A percentile compares a stretch with the other conserved stretches of the same genome.
Conservation (phyloP, 1,139 yeast species). For the Magnusiomyces suaveolens region DNA sequence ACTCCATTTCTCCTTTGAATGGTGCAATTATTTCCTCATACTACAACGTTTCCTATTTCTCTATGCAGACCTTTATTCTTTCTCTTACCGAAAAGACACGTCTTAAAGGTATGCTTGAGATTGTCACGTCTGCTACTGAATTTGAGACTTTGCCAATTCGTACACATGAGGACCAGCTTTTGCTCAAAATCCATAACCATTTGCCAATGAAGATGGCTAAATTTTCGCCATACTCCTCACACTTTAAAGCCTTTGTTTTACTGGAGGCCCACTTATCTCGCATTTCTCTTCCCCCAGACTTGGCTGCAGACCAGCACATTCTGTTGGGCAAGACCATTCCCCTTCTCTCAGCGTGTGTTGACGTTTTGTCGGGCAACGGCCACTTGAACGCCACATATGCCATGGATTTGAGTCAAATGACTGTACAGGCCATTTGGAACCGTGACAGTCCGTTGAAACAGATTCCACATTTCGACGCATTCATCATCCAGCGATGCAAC, state of each 20-base stretch:
- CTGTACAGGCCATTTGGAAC: slow-evolving; percentile 81
- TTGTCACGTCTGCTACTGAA: slow-evolving; percentile 58
- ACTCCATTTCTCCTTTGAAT: slow-evolving; percentile 49
- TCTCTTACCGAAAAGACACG: slow-evolving; percentile 48
- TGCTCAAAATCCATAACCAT: slow-evolving; percentile 45
- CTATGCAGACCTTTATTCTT: slow-evolving; percentile 53
- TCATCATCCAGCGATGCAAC: slow-evolving; percentile 49
- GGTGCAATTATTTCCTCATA: slow-evolving; percentile 70
- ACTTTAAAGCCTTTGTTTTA: slow-evolving; percentile 61
- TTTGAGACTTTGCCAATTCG: slow-evolving; percentile 57
- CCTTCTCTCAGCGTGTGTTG: slow-evolving; percentile 60
- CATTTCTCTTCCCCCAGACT: slow-evolving; percentile 47
- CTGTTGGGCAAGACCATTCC: slow-evolving; percentile 44
- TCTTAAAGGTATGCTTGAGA: slow-evolving; percentile 50
- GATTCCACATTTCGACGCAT: slow-evolving; percentile 57
- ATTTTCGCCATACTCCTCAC: slow-evolving; percentile 43
- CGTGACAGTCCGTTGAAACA: slow-evolving; percentile 72
- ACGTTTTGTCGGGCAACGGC: slow-evolving; percentile 73
- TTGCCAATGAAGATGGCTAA: slow-evolving; percentile 49
- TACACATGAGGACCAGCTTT: slow-evolving; percentile 43
- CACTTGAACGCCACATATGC: slow-evolving; percentile 66
- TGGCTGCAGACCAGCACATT: slow-evolving; percentile 45
- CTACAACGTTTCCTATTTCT: slow-evolving; percentile 51
- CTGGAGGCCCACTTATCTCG: slow-evolving; percentile 78
- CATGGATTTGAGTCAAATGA: slow-evolving; percentile 85